Evolutionary conservation across 139 green algal genomes (phyloP).

Genomic region (Micromonas pusilla): DNA sequence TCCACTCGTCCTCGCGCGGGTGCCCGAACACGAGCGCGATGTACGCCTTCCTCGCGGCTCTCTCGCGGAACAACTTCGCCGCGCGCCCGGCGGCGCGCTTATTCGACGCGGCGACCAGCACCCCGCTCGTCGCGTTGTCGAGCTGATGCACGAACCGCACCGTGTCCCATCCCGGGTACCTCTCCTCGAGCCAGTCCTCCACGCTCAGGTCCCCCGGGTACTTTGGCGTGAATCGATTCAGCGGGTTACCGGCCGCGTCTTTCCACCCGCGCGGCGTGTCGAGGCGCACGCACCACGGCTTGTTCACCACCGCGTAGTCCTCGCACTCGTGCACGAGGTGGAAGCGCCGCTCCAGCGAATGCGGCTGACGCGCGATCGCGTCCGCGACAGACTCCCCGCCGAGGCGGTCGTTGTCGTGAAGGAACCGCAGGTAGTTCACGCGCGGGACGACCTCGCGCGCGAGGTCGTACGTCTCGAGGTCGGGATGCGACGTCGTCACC

Average conservation of each 20-base stretch:
- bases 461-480: neutral
- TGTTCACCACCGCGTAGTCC: conserved; percentile 19
- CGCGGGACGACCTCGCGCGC: conserved; percentile 1
- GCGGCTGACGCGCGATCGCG: neutral
- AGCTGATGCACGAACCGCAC: conserved; percentile 27
- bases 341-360: conserved; percentile 1
- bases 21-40: conserved; percentile 26
- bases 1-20: conserved; percentile 6
- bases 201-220: conserved; percentile 19
- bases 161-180: neutral
- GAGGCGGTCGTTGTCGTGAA: neutral
- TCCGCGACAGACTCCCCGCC: neutral
- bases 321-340: neutral
- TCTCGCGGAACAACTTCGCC: conserved; percentile 23
- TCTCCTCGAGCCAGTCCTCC: conserved; percentile 16
- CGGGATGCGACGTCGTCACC: neutral
- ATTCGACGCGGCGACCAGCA: conserved; percentile 22
- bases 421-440: conserved; percentile 15
- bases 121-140: conserved; percentile 33
- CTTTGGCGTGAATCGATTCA: neutral
- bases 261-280: conserved; percentile 21
- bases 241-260: neutral
- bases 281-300: conserved; percentile 24
- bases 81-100: conserved; percentile 2
- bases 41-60: conserved; percentile 27